Conservation (phyloP, 1,284 basidiomycete species). For the Nidula niveotomentosa region DNA sequence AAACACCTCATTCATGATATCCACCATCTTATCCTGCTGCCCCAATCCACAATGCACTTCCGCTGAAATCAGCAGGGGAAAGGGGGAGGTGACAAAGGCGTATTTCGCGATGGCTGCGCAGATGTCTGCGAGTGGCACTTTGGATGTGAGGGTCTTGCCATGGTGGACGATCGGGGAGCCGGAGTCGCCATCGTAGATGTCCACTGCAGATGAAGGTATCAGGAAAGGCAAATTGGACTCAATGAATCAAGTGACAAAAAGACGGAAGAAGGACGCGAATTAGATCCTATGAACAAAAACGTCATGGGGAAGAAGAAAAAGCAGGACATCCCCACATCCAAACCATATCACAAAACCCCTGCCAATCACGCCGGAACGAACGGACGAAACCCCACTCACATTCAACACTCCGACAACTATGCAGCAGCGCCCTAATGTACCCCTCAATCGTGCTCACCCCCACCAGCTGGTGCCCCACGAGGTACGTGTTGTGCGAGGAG, state of each 20-base stretch:
- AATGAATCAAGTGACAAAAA: no score
- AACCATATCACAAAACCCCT: no score
- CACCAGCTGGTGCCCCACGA: constrained; percentile 91
- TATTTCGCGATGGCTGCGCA: constrained; percentile 90
- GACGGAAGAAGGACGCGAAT: no score
- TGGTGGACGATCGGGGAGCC: constrained; percentile 84
- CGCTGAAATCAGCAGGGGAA: constrained; percentile 92
- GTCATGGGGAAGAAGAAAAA: no score
- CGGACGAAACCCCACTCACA: constrained; percentile 51
- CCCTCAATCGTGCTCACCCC: constrained; percentile 94
- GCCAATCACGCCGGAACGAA: no score
- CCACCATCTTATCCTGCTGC: constrained; percentile 83
- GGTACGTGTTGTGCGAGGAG: constrained; percentile 96
- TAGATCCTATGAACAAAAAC: no score
- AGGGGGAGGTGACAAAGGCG: constrained; percentile 90
- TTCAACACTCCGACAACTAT: constrained; percentile 94
- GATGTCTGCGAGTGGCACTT: constrained; percentile 82
- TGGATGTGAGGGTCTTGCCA: constrained; percentile 87
- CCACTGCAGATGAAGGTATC: constrained; percentile 59
- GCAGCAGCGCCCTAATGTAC: constrained; percentile 89
- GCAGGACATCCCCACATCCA: no score
- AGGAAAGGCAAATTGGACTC: constrained; percentile 17
- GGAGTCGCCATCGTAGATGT: constrained; percentile 86
- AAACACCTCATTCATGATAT: constrained; percentile 81
- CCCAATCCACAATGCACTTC: constrained; percentile 86